Evolutionary conservation across 768 basidiomycete genomes (phyloP).

Genomic region (Ephemerocybe angulata): DNA sequence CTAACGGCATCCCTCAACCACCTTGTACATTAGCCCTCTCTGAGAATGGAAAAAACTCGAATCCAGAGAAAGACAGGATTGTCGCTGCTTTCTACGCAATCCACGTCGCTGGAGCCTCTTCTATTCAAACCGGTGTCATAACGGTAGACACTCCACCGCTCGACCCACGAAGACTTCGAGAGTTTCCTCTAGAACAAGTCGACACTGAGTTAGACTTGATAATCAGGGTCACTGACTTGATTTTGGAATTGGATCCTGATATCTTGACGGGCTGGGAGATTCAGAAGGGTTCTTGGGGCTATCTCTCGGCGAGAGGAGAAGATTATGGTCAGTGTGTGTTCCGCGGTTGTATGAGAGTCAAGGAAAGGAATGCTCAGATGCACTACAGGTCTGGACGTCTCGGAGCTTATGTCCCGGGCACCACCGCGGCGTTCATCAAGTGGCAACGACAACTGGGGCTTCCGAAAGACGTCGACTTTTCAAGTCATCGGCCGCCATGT

Average conservation of each 20-base stretch:
- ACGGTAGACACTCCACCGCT: conserved; percentile 41
- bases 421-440: conserved; percentile 36
- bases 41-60: conserved; percentile 52
- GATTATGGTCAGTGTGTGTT: conserved; percentile 46
- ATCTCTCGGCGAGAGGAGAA: conserved; percentile 64
- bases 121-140: conserved; percentile 48
- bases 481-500: conserved; percentile 86
- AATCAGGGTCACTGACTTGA: conserved; percentile 69
- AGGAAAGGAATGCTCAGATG: neutral
- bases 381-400: conserved; percentile 61
- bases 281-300: conserved; percentile 88
- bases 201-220: conserved; percentile 75
- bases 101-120: conserved; percentile 45
- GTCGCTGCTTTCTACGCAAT: conserved; percentile 71
- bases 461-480: conserved; percentile 75
- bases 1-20: neutral
- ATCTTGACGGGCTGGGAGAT: conserved; percentile 92
- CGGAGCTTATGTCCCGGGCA: conserved; percentile 74
- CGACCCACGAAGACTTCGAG: conserved; percentile 39
- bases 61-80: conserved; percentile 65
- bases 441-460: conserved; percentile 65
- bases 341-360: neutral
- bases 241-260: conserved; percentile 83
- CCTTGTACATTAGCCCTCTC: conserved; percentile 53
- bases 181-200: conserved; percentile 48